phyloP scores from a whole-genome alignment of 345 rosid species.

The Draba incana region DNA sequence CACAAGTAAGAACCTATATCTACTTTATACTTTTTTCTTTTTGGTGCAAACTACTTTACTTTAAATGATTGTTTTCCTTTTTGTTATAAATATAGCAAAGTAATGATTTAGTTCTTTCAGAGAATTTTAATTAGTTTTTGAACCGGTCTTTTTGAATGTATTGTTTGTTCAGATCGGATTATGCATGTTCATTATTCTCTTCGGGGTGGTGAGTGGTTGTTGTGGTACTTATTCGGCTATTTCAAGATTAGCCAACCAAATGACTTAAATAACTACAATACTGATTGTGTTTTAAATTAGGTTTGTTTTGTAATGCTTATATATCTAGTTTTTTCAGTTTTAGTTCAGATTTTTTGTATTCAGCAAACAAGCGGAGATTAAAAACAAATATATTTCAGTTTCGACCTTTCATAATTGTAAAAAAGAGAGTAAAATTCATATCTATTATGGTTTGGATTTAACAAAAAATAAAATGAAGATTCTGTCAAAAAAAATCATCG shows the following conservation, averaged over 20 bases:
- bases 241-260: slow-evolving; percentile 47
- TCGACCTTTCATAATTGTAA: not conserved
- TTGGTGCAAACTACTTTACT: not conserved
- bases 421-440: not conserved
- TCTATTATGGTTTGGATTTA: slow-evolving; percentile 4
- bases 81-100: not conserved
- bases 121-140: not conserved
- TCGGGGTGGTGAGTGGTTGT: slow-evolving; percentile 57
- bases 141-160: not conserved
- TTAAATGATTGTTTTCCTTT: not conserved
- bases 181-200: slow-evolving; percentile 52
- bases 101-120: not conserved
- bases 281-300: slow-evolving; percentile 3
- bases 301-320: slow-evolving; percentile 9
- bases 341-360: not conserved
- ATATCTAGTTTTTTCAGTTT: slow-evolving; percentile 7
- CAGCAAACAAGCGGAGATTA: slow-evolving; percentile 8
- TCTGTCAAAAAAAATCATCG: not conserved
- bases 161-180: slow-evolving; percentile 50
- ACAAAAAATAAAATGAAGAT: not conserved
- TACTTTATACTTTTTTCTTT: not conserved
- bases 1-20: slow-evolving; percentile 52
- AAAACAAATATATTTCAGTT: slow-evolving; percentile 1
- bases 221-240: slow-evolving; percentile 74
- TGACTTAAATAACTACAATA: slow-evolving; percentile 34